phyloP scores from a whole-genome alignment of 2,329 filamentous ascomycete species.

The Aspergillus chevalieri region DNA sequence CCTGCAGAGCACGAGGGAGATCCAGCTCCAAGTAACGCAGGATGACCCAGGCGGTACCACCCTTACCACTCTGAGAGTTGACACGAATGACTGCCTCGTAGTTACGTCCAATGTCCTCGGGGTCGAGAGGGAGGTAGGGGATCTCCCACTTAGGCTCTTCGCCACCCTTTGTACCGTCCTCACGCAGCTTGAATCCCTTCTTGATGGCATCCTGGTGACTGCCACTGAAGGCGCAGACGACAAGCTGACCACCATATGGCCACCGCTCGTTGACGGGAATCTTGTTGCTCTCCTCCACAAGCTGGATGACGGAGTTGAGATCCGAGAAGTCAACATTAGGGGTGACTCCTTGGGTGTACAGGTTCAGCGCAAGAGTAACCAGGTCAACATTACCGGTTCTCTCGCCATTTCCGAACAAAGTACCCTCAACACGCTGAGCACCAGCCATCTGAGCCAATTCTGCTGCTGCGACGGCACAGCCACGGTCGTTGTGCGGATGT shows the following conservation, averaged over 20 bases:
- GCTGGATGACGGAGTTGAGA: slow-evolving; percentile 75
- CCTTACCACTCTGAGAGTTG: slow-evolving; percentile 94
- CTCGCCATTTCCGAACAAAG: slow-evolving; percentile 91
- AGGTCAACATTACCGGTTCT: slow-evolving; percentile 92
- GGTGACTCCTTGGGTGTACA: slow-evolving; percentile 87
- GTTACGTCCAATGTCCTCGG: slow-evolving; percentile 87
- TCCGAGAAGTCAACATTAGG: slow-evolving; percentile 88
- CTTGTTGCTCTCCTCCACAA: slow-evolving; percentile 89
- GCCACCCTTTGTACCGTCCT: slow-evolving; percentile 52
- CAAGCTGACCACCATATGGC: slow-evolving; percentile 84
- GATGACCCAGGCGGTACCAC: slow-evolving; percentile 90
- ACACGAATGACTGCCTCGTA: slow-evolving; percentile 97
- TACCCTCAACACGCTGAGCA: slow-evolving; percentile 88
- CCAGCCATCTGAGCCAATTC: slow-evolving; percentile 96
- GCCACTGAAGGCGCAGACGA: slow-evolving; percentile 87
- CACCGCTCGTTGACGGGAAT: slow-evolving; percentile 85
- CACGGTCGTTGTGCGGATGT: slow-evolving; percentile 91
- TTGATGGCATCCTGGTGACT: slow-evolving; percentile 96
- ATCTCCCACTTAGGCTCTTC: slow-evolving; percentile 75
- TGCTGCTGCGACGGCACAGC: slow-evolving; percentile 80
- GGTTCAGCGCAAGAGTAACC: slow-evolving; percentile 83
- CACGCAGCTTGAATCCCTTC: slow-evolving; percentile 68
- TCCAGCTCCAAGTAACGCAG: slow-evolving; percentile 83
- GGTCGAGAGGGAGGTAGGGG: slow-evolving; percentile 89
- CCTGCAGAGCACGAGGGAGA: slow-evolving; percentile 82